Evolutionary conservation across 257 asterid species (phyloP), one percentile per base, ranked within the genome.

Genomic region (Craterostigma plantagineum): DNA sequence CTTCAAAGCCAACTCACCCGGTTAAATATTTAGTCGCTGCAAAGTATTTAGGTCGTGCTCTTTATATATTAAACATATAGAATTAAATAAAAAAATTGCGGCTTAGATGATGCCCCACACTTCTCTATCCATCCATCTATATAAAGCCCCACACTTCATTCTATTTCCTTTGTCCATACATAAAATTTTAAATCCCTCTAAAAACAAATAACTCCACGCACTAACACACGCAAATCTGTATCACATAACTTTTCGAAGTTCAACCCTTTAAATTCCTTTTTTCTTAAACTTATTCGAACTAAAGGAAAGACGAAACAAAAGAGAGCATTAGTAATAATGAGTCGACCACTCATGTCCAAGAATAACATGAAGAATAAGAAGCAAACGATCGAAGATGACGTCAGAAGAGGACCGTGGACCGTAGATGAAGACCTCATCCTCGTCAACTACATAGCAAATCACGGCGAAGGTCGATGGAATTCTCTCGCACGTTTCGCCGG

Each of bases 381-480:
- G 57, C 47, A 11, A 40, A 45, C 6, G 30, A 23, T 23, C 30
- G 30, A 23, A 23, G 30, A 51, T 42, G 50, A 77, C 16, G 60
- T 81, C 0, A 52, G 86, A 43, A 67, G 96, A 64, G 94, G 94
- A 1, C 92, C 94, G 6, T 85, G 94, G 92, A 81, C 92, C 1
- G 83, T 70, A 18, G 94, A 82, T 23, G 30, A 23, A 23, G 30
- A 23, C 30, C 6, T 23, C 30, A 23, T 23, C 30, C 30, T 23
- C 30, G 7, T 81, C 59, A 78, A 77, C 54, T 77, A 75, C 61
- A 62, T 85, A 46, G 76, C 91, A 11, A 83, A 60, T 49, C 79
- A 81, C 15, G 96, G 96, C 4, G 92, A 85, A 62, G 96, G 96
- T 46, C 91, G 93, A 0, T 85, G 96, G 96, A 85, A 85, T 38